Base-by-base conservation (phyloP, 108 stramenopile genomes). In the Stephanodiscus triporus region DNA sequence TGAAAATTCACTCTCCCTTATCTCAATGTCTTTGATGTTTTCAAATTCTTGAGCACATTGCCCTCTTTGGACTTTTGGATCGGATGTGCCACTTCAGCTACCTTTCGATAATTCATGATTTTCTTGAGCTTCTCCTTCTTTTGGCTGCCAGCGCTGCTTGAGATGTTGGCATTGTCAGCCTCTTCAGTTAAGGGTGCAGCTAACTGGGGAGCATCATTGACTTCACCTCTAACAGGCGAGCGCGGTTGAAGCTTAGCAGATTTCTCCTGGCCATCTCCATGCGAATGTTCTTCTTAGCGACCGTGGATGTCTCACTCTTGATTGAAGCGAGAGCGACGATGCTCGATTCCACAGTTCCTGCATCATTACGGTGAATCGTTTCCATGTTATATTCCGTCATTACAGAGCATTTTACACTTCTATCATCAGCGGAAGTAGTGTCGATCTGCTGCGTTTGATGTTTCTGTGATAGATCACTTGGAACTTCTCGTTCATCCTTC, bases 81-180 rank as follows among this genome's bases (percentile, higher is more conserved):
- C 0, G 55, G 55, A 26, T 26, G 27, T 26, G 55, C 6, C 6
- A 36, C 6, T 36, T 36, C 40, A 40, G 40, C 40, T 40, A 9
- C 40, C 55, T 56, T 56, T 29, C 55, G 24, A 29, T 56, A 56
- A 9, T 56, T 6, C 55, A 56, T 56, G 24, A 56, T 56, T 56
- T 24, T 56, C 55, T 27, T 26, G 10, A 56, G 55, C 55, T 7
- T 56, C 9, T 56, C 55, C 8, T 56, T 56, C 55, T 56, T 56
- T 29, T 22, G 26, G 13, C 27, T 29, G 11, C 27, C n/a, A 56
- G 26, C 27, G 55, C 2, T 8, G 55, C 55, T 26, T 27, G 27
- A 26, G 3, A 14, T 56, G 14, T 1, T 56, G 23, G n/a, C n/a
- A 29, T 27, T 56, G 55, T 26, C 4, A 2, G 10, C 27, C 10